Base-by-base conservation (phyloP, 106 monocot species). In the Phalaenopsis aphrodite region DNA sequence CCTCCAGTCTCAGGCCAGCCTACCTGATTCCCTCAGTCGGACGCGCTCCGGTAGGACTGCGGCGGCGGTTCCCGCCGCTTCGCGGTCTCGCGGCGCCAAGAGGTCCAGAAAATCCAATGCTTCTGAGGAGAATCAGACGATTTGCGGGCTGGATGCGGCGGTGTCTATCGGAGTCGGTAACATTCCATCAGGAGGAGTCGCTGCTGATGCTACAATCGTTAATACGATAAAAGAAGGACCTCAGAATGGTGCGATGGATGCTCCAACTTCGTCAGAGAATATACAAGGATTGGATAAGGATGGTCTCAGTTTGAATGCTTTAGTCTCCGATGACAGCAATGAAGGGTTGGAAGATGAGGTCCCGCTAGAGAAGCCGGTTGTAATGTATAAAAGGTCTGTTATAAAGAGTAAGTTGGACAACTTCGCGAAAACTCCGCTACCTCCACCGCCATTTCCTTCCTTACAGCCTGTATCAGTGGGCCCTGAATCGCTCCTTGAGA, bases 1-100 rank as follows among this genome's bases (percentile, higher is more conserved):
- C 78, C 82, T 93, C 58, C 80, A 82, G 46, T 83, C 89, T 3
- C 96, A 91, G 81, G 85, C 93, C 56, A 81, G 88, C 42, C 77
- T 95, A 57, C 68, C 84, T 2, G 21, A 78, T 11, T 85, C 80
- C 41, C 86, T 84, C 57, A 65, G 81, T 80, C 85, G 93, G 24
- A 89, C 91, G 5, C 85, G 93, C 30, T 85, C 83, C 55, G 78
- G 84, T 0, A 81, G 57, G 30, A 2, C 75, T 10, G 8, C 12
- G 37, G 78, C n/a, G 37, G 47, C 57, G 18, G 11, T 24, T 7
- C 78, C 74, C 23, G 41, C 9, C 75, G 55, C 0, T 1, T 6
- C n/a, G 17, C 42, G 23, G 5, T 38, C 67, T 19, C 24, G 38
- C 11, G 47, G 7, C 10, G 0, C 17, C 72, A 80, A 81, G 78